Conservation (phyloP, 805 yeast species). For the Lachancea nothofagi region DNA sequence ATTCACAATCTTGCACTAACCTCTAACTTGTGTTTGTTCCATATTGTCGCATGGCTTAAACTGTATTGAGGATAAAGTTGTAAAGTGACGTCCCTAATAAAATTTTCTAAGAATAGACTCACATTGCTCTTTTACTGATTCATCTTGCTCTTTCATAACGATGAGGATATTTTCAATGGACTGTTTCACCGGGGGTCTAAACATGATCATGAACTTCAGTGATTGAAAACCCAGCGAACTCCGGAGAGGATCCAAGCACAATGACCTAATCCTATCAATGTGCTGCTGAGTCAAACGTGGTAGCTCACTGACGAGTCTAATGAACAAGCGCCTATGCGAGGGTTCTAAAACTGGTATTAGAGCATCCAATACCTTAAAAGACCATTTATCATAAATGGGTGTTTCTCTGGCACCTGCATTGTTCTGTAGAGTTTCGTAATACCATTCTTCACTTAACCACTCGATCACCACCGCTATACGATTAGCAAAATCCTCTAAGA, state of each 20-base stretch:
- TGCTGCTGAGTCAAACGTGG: conserved; percentile 66
- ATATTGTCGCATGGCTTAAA: too few relatives aligned
- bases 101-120: conserved; percentile 26
- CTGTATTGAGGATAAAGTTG: not conserved
- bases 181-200: conserved; percentile 75
- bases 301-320: conserved; percentile 79
- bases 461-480: conserved; percentile 73
- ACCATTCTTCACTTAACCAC: conserved; percentile 97
- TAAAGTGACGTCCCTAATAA: conserved; percentile 5
- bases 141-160: conserved; percentile 23
- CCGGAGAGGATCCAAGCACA: conserved; percentile 84
- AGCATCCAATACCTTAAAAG: conserved; percentile 65
- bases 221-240: conserved; percentile 75
- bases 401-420: conserved; percentile 11
- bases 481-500: conserved; percentile 63
- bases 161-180: conserved; percentile 29
- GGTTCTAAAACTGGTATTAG: conserved; percentile 81
- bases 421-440: conserved; percentile 40
- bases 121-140: conserved; percentile 24
- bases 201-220: conserved; percentile 76
- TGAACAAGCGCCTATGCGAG: conserved; percentile 71
- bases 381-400: conserved; percentile 62
- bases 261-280: conserved; percentile 58
- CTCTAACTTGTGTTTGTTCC: too few relatives aligned
- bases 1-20: too few relatives aligned